A percentile compares a stretch with the other conserved stretches of the same genome.
These are phyloP conservation scores for Keqinozyma sinolaborantium DNA, from an alignment of 1,139 yeast species.

Conservation along the genomic window DNA sequence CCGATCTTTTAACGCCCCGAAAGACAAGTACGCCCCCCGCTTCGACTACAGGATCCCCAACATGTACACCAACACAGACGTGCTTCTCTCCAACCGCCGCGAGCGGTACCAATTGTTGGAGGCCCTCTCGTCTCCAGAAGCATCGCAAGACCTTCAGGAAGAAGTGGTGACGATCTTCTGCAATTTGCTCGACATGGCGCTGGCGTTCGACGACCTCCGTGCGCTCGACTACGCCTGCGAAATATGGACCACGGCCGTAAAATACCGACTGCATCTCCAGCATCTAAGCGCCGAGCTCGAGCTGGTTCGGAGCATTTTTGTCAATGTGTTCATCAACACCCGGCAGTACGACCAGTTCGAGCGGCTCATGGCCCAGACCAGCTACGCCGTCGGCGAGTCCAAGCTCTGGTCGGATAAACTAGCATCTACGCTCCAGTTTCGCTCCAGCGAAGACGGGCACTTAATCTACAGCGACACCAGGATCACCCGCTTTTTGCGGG, in stretches of 20 bases:
- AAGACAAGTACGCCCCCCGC: no score
- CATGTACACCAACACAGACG: background rate
- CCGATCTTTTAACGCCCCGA: no score
- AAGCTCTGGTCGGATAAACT: slow-evolving; percentile 24
- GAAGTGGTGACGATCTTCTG: slow-evolving; percentile 1
- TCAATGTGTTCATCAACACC: slow-evolving; percentile 19
- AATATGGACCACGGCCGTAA: slow-evolving; percentile 17
- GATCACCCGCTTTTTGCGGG: slow-evolving; percentile 13
- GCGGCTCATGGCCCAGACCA: slow-evolving; percentile 12
- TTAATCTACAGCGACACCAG: slow-evolving; percentile 10
- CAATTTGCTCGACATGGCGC: slow-evolving; percentile 1
- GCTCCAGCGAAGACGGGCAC: slow-evolving; percentile 6
- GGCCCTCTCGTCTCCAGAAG: background rate
- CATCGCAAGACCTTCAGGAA: background rate
- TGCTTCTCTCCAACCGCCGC: background rate
- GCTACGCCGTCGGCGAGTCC: slow-evolving; percentile 3
- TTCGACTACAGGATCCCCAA: background rate
- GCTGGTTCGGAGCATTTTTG: slow-evolving; percentile 15
- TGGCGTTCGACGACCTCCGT: background rate
- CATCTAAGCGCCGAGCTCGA: slow-evolving; percentile 15
- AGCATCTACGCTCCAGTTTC: slow-evolving; percentile 17
- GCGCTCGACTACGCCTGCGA: slow-evolving; percentile 13
- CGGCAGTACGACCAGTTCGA: slow-evolving; percentile 17
- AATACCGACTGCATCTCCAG: slow-evolving; percentile 2
- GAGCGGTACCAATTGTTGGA: background rate